Conservation (phyloP, 2,329 filamentous ascomycete species). For the Trichophyton benhamiae region DNA sequence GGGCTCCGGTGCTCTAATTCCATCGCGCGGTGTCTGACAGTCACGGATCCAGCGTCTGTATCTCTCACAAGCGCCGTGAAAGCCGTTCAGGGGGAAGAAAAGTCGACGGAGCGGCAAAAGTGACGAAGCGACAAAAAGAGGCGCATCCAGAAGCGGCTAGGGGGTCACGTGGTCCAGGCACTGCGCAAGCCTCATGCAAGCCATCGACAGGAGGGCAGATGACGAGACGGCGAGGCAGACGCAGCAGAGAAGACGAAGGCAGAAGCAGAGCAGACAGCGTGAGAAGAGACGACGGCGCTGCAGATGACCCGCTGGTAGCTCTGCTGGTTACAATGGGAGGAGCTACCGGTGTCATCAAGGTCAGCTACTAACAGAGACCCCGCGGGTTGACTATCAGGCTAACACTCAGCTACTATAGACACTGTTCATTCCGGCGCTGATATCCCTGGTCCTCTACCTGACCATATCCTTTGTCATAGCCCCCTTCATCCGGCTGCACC, state of each 20-base stretch:
- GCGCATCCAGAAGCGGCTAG: constrained; percentile 3
- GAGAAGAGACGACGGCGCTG: background rate
- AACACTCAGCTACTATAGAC: constrained; percentile 38
- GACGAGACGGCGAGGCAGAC: background rate
- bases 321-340: background rate
- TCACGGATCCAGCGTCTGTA: background rate
- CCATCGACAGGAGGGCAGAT: background rate
- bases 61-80: background rate
- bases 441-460: constrained; percentile 58
- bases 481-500: constrained; percentile 58
- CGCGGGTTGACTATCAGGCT: background rate
- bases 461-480: constrained; percentile 52
- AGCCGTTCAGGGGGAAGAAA: background rate
- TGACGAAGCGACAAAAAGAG: background rate
- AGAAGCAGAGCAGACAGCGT: background rate
- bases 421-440: constrained; percentile 55
- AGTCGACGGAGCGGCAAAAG: too few species aligned
- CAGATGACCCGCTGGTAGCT: background rate
- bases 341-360: constrained; percentile 3
- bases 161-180: background rate
- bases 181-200: constrained; percentile 1
- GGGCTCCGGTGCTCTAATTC: background rate
- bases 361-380: background rate
- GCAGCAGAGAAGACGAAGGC: background rate
- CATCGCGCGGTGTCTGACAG: background rate